These are phyloP conservation scores for Nakazawaea molendinolei DNA, from an alignment of 805 yeast species.

Conservation along the genomic window DNA sequence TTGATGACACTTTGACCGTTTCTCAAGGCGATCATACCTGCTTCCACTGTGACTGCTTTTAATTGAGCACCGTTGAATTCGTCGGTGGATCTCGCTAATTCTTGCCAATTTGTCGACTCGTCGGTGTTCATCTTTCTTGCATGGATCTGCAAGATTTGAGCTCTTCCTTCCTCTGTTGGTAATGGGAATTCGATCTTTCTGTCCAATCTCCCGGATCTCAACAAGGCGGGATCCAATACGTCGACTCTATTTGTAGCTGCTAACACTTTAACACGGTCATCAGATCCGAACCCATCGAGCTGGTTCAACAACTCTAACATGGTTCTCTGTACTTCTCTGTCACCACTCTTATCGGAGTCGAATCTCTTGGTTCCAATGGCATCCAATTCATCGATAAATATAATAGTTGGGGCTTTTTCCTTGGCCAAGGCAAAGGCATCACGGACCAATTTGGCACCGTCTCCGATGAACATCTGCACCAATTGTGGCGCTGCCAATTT, in stretches of 20 bases:
- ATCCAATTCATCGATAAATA: slow-evolving; percentile 95
- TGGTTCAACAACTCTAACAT: slow-evolving; percentile 97
- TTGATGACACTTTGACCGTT: slow-evolving; percentile 86
- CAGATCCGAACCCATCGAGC: slow-evolving; percentile 96
- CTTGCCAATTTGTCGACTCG: slow-evolving; percentile 92
- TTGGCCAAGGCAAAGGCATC: slow-evolving; percentile 97
- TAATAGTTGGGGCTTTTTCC: slow-evolving; percentile 97
- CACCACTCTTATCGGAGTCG: slow-evolving; percentile 96
- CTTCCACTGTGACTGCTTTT: slow-evolving; percentile 98
- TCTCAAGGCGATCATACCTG: slow-evolving; percentile 98
- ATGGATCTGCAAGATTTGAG: slow-evolving; percentile 93
- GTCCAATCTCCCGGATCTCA: slow-evolving; percentile 96
- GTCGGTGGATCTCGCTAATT: slow-evolving; percentile 94
- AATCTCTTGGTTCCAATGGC: slow-evolving; percentile 98
- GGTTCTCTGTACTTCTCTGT: slow-evolving; percentile 97
- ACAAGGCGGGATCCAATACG: slow-evolving; percentile 94
- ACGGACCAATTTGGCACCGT: slow-evolving; percentile 95
- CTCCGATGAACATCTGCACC: slow-evolving; percentile 98
- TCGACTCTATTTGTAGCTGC: slow-evolving; percentile 99
- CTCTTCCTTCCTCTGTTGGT: slow-evolving; percentile 96
- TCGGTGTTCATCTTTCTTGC: slow-evolving; percentile 95
- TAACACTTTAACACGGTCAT: slow-evolving; percentile 92
- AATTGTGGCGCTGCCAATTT: slow-evolving; percentile 97
- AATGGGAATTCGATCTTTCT: slow-evolving; percentile 97
- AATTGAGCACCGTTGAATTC: slow-evolving; percentile 99